These are phyloP conservation scores for Pyropia yezoensis DNA, from an alignment of 23 red algal species.

Conservation along the genomic window DNA sequence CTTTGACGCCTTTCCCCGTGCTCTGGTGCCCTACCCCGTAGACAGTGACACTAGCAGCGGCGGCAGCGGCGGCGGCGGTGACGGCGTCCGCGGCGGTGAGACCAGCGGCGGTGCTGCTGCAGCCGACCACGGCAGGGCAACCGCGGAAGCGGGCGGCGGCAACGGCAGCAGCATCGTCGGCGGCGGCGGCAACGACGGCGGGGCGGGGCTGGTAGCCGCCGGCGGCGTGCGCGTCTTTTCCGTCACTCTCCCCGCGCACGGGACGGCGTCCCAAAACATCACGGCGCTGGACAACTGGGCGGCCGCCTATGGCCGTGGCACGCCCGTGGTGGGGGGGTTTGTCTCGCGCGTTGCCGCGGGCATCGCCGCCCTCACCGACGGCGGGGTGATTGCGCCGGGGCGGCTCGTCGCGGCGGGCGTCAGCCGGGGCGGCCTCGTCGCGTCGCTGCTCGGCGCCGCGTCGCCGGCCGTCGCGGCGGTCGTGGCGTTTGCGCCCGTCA, in stretches of 20 bases:
- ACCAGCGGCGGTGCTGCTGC: no score
- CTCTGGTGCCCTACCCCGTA: no score
- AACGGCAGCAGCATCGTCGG: no score
- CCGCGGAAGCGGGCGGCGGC: no score
- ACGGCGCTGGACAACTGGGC: background rate
- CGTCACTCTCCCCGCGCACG: background rate
- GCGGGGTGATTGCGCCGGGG: background rate
- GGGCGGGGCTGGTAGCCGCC: no score
- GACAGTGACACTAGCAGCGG: no score
- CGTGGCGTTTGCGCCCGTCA: background rate
- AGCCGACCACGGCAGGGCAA: no score
- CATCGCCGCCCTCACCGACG: background rate
- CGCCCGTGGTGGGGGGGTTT: background rate
- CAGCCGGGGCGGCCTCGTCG: slow-evolving; percentile 2
- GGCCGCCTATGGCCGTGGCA: background rate
- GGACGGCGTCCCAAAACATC: background rate
- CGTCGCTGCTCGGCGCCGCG: background rate
- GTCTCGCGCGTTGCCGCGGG: background rate
- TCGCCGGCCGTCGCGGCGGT: background rate
- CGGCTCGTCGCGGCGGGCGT: background rate
- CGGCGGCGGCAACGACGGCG: no score
- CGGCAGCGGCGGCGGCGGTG: no score
- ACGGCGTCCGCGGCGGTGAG: no score
- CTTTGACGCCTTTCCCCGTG: background rate
- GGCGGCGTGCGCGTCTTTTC: background rate